Evolutionary conservation across 1,139 yeast species (phyloP).

Genomic region (Scheffersomyces segobiensis): DNA sequence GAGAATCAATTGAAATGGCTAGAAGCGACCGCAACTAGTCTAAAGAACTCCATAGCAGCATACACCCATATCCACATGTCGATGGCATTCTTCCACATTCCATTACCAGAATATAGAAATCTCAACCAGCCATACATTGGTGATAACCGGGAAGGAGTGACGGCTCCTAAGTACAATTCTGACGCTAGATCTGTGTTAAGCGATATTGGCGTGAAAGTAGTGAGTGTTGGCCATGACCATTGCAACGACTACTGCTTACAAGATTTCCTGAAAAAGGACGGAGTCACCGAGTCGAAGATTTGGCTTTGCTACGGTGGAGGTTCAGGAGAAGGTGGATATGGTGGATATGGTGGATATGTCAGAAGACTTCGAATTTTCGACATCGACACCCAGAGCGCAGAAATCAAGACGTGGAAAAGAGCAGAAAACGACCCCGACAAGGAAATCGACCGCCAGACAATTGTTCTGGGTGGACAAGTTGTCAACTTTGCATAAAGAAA

Average conservation of each 20-base stretch:
- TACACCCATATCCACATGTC: constrained; percentile 53
- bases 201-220: constrained; percentile 66
- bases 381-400: constrained; percentile 52
- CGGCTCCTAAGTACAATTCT: constrained; percentile 73
- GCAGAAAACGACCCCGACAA: constrained; percentile 53
- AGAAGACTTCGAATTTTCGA: constrained; percentile 76
- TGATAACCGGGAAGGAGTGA: constrained; percentile 63
- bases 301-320: constrained; percentile 97
- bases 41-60: constrained; percentile 29
- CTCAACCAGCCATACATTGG: constrained; percentile 54
- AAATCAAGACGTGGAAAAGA: constrained; percentile 75
- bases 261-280: constrained; percentile 30
- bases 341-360: constrained; percentile 82
- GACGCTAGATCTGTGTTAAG: constrained; percentile 61
- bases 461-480: constrained; percentile 53
- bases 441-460: constrained; percentile 55
- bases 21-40: constrained; percentile 35
- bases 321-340: constrained; percentile 92
- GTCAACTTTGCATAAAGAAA: constrained; percentile 9
- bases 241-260: constrained; percentile 84
- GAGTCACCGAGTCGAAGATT: constrained; percentile 39
- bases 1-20: constrained; percentile 68
- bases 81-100: constrained; percentile 94
- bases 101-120: constrained; percentile 77
- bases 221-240: constrained; percentile 91